These are phyloP conservation scores for Fraxinus cuspidata DNA, from an alignment of 257 asterid species.

Conservation along the genomic window DNA sequence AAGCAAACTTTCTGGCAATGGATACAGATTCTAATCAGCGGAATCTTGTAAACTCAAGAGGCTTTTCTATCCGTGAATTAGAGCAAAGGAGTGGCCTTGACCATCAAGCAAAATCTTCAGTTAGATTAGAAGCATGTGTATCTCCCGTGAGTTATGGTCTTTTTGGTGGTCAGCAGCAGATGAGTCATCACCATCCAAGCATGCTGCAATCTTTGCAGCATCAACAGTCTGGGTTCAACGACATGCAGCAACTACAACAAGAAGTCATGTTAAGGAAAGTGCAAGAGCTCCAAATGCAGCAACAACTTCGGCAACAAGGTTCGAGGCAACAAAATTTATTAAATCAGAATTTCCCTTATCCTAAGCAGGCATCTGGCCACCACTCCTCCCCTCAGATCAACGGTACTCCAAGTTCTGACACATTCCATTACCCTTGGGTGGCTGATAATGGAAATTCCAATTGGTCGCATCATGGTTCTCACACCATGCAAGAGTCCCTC, in stretches of 20 bases:
- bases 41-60: constrained; percentile 47
- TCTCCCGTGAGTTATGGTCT: constrained; percentile 77
- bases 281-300: constrained; percentile 83
- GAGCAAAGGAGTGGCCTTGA: constrained; percentile 60
- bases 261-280: constrained; percentile 67
- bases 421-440: constrained; percentile 46
- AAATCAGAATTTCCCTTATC: constrained; percentile 48
- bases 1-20: constrained; percentile 58
- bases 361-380: constrained; percentile 57
- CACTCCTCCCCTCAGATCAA: constrained; percentile 49
- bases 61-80: constrained; percentile 54
- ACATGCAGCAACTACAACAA: constrained; percentile 80
- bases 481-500: constrained; percentile 58
- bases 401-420: constrained; percentile 54
- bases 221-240: constrained; percentile 64
- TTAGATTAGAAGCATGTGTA: constrained; percentile 52
- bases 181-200: constrained; percentile 66
- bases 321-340: constrained; percentile 47
- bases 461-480: constrained; percentile 60
- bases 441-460: constrained; percentile 55
- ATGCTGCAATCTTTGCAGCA: constrained; percentile 66
- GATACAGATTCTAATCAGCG: constrained; percentile 60
- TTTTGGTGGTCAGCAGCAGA: constrained; percentile 88
- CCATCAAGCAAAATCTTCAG: constrained; percentile 57
- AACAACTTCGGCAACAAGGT: constrained; percentile 63